Conservation (phyloP, 441 rosid genomes). For the California macrophylla region DNA sequence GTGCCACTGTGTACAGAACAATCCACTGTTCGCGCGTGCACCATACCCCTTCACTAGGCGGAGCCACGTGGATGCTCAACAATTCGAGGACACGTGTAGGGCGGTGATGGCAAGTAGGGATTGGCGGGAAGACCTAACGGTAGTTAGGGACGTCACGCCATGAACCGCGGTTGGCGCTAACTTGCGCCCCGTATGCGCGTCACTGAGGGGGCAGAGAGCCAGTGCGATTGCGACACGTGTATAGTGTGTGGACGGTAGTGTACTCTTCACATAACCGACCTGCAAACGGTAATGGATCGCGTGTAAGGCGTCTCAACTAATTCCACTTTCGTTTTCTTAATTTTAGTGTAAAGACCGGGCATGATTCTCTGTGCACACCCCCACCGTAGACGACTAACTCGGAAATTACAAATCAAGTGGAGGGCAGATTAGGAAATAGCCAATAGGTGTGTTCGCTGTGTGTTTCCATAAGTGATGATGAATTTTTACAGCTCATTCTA, state of each 20-base stretch:
- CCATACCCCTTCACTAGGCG: not conserved
- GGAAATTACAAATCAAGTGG: not conserved
- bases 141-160: slow-evolving; percentile 7
- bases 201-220: not conserved
- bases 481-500: not conserved
- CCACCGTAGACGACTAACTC: not conserved
- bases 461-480: not conserved
- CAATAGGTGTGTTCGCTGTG: not conserved
- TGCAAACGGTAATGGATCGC: slow-evolving; percentile 1
- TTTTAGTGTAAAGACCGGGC: not conserved
- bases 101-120: not conserved
- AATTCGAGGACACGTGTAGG: not conserved
- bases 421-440: not conserved
- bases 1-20: not conserved
- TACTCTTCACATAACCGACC: not conserved
- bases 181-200: not conserved
- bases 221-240: not conserved
- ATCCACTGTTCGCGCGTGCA: not conserved
- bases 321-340: not conserved
- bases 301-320: not conserved
- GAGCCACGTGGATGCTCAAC: not conserved
- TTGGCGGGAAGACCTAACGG: slow-evolving; percentile 5
- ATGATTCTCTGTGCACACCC: not conserved
- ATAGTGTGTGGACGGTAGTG: not conserved
- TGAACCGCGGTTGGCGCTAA: not conserved